phyloP scores from a whole-genome alignment of 495 filamentous ascomycete species.

The Aspergillus cavernicola region DNA sequence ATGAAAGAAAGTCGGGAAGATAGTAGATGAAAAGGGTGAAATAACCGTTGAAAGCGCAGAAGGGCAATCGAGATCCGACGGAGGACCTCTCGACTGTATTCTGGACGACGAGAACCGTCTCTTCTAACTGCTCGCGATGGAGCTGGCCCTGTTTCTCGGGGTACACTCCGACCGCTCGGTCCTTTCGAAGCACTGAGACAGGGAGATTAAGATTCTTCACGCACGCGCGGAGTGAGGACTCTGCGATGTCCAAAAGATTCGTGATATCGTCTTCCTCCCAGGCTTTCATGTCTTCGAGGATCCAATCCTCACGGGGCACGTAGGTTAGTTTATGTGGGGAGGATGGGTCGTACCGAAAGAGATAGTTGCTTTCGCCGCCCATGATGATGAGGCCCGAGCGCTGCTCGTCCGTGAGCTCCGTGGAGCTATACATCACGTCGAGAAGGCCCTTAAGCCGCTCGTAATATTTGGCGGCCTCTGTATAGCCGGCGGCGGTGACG shows the following conservation, averaged over 20 bases:
- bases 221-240: conserved; percentile 75
- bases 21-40: not conserved
- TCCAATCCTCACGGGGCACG: conserved; percentile 70
- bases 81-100: conserved; percentile 82
- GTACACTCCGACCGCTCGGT: conserved; percentile 90
- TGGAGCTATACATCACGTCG: conserved; percentile 67
- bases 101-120: conserved; percentile 91
- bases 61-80: conserved; percentile 69
- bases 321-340: conserved; percentile 42
- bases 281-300: conserved; percentile 78
- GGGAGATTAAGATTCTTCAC: conserved; percentile 70
- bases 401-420: conserved; percentile 54
- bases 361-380: conserved; percentile 86
- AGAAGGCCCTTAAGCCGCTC: conserved; percentile 79
- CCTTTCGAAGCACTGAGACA: conserved; percentile 79
- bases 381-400: conserved; percentile 81
- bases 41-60: conserved; percentile 92
- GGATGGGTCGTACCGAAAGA: conserved; percentile 64
- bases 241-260: conserved; percentile 78
- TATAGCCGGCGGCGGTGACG: conserved; percentile 95
- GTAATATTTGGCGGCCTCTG: conserved; percentile 78
- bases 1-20: not conserved
- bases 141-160: conserved; percentile 57
- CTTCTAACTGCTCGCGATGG: conserved; percentile 84
- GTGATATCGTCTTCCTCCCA: conserved; percentile 80